Evolutionary conservation across 306 rosid genomes (phyloP).

Genomic region (Adenanthera pavonina): DNA sequence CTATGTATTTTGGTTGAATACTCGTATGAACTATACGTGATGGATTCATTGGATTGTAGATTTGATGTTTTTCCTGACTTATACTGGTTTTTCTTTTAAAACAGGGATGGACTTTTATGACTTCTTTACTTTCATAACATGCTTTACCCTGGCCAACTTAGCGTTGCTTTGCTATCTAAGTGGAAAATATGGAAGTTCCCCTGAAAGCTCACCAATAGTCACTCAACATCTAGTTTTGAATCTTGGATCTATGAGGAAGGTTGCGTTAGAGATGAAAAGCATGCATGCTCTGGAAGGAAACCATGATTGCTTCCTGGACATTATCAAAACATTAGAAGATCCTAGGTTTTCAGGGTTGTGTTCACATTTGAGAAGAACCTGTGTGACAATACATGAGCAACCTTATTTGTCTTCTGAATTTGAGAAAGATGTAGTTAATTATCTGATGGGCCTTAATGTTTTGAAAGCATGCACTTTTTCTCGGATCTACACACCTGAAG

Average conservation of each 20-base stretch:
- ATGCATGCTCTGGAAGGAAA: slow-evolving; percentile 59
- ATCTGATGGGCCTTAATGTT: slow-evolving; percentile 43
- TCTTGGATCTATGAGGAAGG: slow-evolving; percentile 55
- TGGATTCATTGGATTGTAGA: slow-evolving; percentile 4
- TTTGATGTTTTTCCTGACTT: slow-evolving; percentile 9
- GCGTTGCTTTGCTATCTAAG: slow-evolving; percentile 50
- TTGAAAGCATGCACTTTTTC: slow-evolving; percentile 50
- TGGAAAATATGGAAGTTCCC: slow-evolving; percentile 40
- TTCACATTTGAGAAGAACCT: slow-evolving; percentile 54
- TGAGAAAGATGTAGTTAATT: slow-evolving; percentile 44
- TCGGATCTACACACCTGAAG: slow-evolving; percentile 56
- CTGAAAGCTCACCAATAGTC: slow-evolving; percentile 39
- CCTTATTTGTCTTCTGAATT: slow-evolving; percentile 31
- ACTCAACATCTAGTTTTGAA: slow-evolving; percentile 63
- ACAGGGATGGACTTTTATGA: slow-evolving; percentile 93
- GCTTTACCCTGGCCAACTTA: slow-evolving; percentile 63
- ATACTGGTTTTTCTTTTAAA: slow-evolving; percentile 42
- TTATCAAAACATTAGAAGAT: slow-evolving; percentile 53
- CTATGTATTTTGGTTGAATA: background rate
- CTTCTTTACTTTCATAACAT: slow-evolving; percentile 66
- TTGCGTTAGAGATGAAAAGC: slow-evolving; percentile 54
- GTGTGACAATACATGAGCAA: slow-evolving; percentile 50
- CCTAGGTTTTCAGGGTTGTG: slow-evolving; percentile 60
- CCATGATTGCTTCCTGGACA: slow-evolving; percentile 53
- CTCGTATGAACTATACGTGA: slow-evolving; percentile 11